Base-by-base conservation (phyloP, 129 eudicot genomes). In the Mikania micrantha region DNA sequence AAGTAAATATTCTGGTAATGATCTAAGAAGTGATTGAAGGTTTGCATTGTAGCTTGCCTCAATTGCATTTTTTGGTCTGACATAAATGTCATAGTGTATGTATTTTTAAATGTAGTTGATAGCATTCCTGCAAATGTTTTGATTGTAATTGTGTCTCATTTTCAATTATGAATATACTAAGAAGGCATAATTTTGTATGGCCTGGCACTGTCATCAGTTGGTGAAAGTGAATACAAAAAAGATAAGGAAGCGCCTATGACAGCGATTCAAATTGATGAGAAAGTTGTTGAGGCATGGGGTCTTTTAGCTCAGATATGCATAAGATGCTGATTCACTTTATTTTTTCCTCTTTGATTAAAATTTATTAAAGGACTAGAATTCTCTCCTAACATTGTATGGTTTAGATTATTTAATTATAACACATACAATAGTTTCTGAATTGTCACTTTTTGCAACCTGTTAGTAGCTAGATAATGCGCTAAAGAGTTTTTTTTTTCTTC, bases 221-320 rank as follows among this genome's bases (percentile, higher is more conserved):
- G n/a, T n/a, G n/a, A n/a, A n/a, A n/a, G 98, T 48, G 95, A 93
- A 68, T 83, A 84, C 72, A 82, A 56, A 69, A 82, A 64, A 69
- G 95, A 96, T 8, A 95, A 88, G 80, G 96, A 88, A 70, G 91
- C 98, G 27, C 98, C 88, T 75, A 68, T 48, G 85, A 93, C 77
- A 79, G 84, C 98, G 24, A 85, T 93, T 78, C 82, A 86, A 72
- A 70, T 93, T 29, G 96, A 93, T 64, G 73, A 58, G 48, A 79
- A 79, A 60, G 88, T 86, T 75, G 74, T 93, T 20, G 98, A 93
- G 76, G 98, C 98, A 24, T 84, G 90, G 95, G 86, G 87, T 66
- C 95, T 88, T 76, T 84, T 93, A 44, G 80, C 96, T 44, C 98
- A 86, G 98, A 96, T 93, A 85, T 78, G 22, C 19, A 41, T 24